Evolutionary conservation across 306 rosid genomes (phyloP), one percentile per base, ranked within the genome.

Genomic region (Medicago arabica): DNA sequence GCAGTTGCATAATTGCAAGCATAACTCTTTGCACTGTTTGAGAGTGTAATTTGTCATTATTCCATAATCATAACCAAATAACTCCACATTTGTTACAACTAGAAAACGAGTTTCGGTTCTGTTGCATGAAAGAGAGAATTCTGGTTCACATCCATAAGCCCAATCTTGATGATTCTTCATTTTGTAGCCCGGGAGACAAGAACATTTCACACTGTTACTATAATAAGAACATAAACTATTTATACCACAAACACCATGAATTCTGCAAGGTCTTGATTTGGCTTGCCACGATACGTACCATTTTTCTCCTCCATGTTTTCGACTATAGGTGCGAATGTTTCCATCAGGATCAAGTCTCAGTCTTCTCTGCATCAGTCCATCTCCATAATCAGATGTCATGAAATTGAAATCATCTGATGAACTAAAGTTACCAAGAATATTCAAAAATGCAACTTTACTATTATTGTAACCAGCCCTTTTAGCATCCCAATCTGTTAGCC

Each of bases 251-350:
- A 81, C 16, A 9, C 92, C 96, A 61, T 86, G 87, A 60, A 90
- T 79, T 5, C 2, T 71, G 65, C 96, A 88, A 8, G 87, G 72
- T n/a, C 40, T 53, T 6, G 65, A 38, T 46, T 77, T 66, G 17
- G 88, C 85, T 77, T 88, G 89, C 92, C 96, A 86, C 1, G 88
- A 67, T 60, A 85, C 39, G 0, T 18, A 57, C 92, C 96, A 90
- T 0, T 50, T 72, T 0, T 69, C 75, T 34, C 41, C 83, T 1
- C 47, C 28, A 2, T 39, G 28, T 44, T 60, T 58, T n/a, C 84
- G 64, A 18, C 95, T 78, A n/a, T 86, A 86, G 25, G 72, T 51
- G 19, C 86, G 80, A 28, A 87, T 19, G 64, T 90, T 84, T 2
- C 95, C 95, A n/a, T 87, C 90, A 8, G 44, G 59, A 51, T 84